A percentile compares a stretch with the other conserved stretches of the same genome.
Conservation (phyloP, 495 filamentous ascomycete species). For the Aspergillus biplanus region DNA sequence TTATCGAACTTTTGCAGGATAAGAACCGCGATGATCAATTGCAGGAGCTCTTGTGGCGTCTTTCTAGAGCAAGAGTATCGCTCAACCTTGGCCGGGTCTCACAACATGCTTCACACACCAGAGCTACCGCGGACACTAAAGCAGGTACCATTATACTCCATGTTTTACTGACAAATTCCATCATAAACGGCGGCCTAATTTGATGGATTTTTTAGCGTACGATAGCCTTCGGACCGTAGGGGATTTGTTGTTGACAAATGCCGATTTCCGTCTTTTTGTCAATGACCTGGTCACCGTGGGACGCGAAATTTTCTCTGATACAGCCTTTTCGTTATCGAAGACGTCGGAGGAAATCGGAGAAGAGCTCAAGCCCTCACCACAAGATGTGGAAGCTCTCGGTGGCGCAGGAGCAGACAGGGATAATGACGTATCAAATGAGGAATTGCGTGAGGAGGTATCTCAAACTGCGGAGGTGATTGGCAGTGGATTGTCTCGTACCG, state of each 20-base stretch:
- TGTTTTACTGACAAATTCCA: constrained; percentile 1
- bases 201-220: constrained; percentile 59
- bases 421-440: constrained; percentile 56
- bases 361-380: constrained; percentile 66
- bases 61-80: constrained; percentile 69
- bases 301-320: constrained; percentile 85
- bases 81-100: constrained; percentile 71
- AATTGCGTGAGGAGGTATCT: constrained; percentile 62
- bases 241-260: constrained; percentile 81
- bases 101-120: constrained; percentile 63
- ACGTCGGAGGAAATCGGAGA: constrained; percentile 74
- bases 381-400: constrained; percentile 60
- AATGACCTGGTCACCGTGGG: constrained; percentile 79
- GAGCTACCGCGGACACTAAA: constrained; percentile 73
- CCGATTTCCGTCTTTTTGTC: constrained; percentile 86
- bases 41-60: constrained; percentile 89
- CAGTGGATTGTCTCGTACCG: constrained; percentile 66
- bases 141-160: constrained; percentile 60
- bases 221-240: constrained; percentile 83
- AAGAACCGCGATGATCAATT: constrained; percentile 88
- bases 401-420: constrained; percentile 60
- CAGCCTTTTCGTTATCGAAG: constrained; percentile 74
- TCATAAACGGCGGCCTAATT: constrained; percentile 22
- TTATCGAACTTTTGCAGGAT: constrained; percentile 75
- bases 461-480: constrained; percentile 67